phyloP scores from a whole-genome alignment of 108 stramenopile genomes.

The Craspedostauros australis region DNA sequence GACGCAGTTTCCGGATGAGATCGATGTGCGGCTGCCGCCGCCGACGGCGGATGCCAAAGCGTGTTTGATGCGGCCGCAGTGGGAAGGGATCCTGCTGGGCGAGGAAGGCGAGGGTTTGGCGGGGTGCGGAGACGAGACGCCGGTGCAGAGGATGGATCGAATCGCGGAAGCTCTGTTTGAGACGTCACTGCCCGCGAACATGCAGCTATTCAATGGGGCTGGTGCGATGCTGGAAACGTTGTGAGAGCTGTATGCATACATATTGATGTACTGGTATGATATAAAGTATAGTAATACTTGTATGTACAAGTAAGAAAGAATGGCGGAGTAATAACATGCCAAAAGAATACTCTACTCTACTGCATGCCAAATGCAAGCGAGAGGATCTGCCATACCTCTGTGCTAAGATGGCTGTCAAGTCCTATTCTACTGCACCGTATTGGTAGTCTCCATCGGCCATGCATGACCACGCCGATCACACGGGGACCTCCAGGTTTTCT shows the following conservation, averaged over 20 bases:
- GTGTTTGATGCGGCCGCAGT: constrained; percentile 23
- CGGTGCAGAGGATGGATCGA: constrained; percentile 58
- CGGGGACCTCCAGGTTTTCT: constrained; percentile 16
- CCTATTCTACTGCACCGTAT: no score
- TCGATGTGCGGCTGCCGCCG: constrained; percentile 16
- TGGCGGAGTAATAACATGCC: no score
- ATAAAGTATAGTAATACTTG: no score
- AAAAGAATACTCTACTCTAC: no score
- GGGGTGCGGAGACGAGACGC: constrained; percentile 58
- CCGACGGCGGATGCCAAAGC: neutral
- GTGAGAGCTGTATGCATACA: no score
- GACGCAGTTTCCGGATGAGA: constrained; percentile 25
- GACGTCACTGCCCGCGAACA: constrained; percentile 51
- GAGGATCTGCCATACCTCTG: no score
- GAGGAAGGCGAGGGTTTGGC: constrained; percentile 31
- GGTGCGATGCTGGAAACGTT: constrained; percentile 71
- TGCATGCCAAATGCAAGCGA: no score
- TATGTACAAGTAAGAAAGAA: no score
- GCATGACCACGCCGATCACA: no score
- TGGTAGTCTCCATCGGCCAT: no score
- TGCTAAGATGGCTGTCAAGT: no score
- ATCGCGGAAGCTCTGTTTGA: constrained; percentile 67
- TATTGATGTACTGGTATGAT: no score
- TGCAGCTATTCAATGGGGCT: constrained; percentile 58
- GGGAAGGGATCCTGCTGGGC: constrained; percentile 49